Base-by-base conservation (phyloP, 2,329 filamentous ascomycete species). In the Fusarium sp. region DNA sequence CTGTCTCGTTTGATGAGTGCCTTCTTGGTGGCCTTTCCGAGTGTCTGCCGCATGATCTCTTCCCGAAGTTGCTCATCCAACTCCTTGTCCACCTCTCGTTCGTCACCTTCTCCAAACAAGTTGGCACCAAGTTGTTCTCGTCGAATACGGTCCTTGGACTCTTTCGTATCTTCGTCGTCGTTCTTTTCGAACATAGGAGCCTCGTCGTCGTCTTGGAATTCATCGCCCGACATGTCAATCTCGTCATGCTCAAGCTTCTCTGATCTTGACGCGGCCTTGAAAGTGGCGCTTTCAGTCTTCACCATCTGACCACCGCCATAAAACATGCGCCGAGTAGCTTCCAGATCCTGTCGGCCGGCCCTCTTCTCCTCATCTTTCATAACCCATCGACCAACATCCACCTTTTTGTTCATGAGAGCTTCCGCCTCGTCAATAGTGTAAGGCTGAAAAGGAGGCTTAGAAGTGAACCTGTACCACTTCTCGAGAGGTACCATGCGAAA, bases 401-500 rank as follows among this genome's bases (percentile, higher is more conserved):
- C 86, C 78, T 94, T 94, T 78, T 92, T 92, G 62, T 87, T 89
- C 91, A 97, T 94, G 58, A 90, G 85, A 57, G 91, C 91, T 77
- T 98, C 94, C 0, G 93, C 93, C 76, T 97, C 91, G 66, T 97
- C 94, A 13, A 94, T 89, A 1, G 89, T 91, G 78, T 94, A 88
- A 1, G 89, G 87, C 76, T 91, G 90, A 76, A 96, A 95, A 13
- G 91, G 88, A 57, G 93, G 92, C 77, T 95, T 95, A 43, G 91
- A 86, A 6, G 88, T 90, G 77, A 97, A 97, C 57, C 89, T 92
- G 82, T 99, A 99, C 91, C 93, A 98, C 76, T 98, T 97, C 80
- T 99, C 95, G 19, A 98, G 82, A 0, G 97, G 97, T 4, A 97
- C 86, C 89, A 98, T 92, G 61, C 91, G 90, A 77, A 97, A 96